Conservation (phyloP, 768 basidiomycete species). For the Leccinum rimulosum region DNA sequence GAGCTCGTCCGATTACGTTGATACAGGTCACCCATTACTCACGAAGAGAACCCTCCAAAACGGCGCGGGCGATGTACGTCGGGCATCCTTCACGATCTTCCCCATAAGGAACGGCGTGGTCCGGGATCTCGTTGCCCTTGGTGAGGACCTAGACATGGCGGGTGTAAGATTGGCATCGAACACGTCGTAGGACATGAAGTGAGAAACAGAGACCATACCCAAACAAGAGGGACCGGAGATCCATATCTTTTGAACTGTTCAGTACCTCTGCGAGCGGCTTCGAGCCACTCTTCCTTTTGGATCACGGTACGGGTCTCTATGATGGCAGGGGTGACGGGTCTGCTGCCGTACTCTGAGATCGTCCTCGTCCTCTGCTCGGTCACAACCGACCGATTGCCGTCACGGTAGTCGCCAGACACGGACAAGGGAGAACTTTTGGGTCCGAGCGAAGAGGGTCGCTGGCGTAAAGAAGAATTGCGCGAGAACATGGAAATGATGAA, state of each 20-base stretch:
- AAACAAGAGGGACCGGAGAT: conserved; percentile 30
- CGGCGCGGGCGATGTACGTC: conserved; percentile 30
- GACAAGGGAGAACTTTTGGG: conserved; percentile 12
- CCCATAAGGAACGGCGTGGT: conserved; percentile 34
- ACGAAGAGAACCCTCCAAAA: conserved; percentile 32
- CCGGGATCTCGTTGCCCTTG: conserved; percentile 30
- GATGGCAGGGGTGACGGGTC: conserved; percentile 13
- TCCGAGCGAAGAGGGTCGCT: neutral
- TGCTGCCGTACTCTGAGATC: conserved; percentile 12
- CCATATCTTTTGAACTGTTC: conserved; percentile 28
- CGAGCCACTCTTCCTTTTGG: conserved; percentile 30
- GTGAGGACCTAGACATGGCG: conserved; percentile 22
- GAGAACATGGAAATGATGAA: conserved; percentile 1
- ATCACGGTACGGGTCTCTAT: conserved; percentile 14
- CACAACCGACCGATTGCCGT: neutral
- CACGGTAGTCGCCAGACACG: conserved; percentile 6
- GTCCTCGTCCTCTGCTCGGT: conserved; percentile 18
- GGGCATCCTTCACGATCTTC: conserved; percentile 29
- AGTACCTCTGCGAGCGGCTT: conserved; percentile 28
- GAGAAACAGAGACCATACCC: conserved; percentile 18
- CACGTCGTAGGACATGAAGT: neutral
- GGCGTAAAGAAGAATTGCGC: conserved; percentile 6
- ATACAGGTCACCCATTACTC: conserved; percentile 4
- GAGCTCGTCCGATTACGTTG: neutral
- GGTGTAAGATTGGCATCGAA: neutral